phyloP scores from a whole-genome alignment of 257 asterid genomes.

The Capsicum chinense region DNA sequence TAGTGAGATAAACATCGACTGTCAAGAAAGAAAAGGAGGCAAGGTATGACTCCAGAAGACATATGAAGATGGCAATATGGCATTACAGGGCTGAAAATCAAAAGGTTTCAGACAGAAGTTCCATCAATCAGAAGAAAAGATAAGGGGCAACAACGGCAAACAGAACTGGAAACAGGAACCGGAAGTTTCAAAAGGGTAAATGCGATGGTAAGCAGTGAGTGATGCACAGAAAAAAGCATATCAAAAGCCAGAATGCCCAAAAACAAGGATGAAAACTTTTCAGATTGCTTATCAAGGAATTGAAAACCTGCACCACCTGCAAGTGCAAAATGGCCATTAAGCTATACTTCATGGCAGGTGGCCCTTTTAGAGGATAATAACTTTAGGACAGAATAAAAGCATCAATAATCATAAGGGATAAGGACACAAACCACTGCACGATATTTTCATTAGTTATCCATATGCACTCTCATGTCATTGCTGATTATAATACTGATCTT shows the following conservation, averaged over 20 bases:
- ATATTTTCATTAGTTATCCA: conserved; percentile 48
- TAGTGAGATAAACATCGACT: background rate
- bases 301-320: conserved; percentile 98
- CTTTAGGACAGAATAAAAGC: conserved; percentile 18
- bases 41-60: background rate
- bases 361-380: conserved; percentile 30
- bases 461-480: conserved; percentile 45
- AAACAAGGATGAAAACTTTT: conserved; percentile 40
- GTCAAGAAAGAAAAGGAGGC: background rate
- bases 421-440: conserved; percentile 60
- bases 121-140: background rate
- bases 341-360: conserved; percentile 48
- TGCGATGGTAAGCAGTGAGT: background rate
- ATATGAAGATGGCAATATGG: background rate
- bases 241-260: conserved; percentile 32
- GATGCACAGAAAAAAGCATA: conserved; percentile 39
- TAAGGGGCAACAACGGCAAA: no score
- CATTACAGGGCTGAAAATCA: background rate
- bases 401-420: conserved; percentile 12
- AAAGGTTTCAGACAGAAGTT: background rate
- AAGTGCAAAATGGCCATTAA: conserved; percentile 93
- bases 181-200: background rate
- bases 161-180: background rate
- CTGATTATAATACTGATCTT: conserved; percentile 41
- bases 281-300: conserved; percentile 72